Evolutionary conservation across 768 basidiomycete species (phyloP), one percentile per base, ranked within the genome.

Genomic region (Calocybe cyanea): DNA sequence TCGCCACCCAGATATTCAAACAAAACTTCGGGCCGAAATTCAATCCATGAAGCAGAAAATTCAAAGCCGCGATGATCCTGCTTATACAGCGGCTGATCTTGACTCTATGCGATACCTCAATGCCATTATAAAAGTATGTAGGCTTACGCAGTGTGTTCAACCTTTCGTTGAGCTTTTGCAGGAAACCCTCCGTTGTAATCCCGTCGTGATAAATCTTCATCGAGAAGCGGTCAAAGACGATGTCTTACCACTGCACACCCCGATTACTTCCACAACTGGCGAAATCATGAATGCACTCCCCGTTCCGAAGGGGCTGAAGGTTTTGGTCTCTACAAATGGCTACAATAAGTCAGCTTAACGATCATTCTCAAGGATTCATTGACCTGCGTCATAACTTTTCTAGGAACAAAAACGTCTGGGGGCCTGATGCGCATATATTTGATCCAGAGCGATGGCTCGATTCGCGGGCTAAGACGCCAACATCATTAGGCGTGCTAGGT

Each of bases 1-100:
- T 7, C 73, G 69, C 25, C 66, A 80, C 50, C 78, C 77, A 0
- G 66, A 77, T 7, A 61, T 80, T 4, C 87, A 92, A 63, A 66
- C 63, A 2, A 72, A 68, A 46, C 74, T 91, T 28, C 76, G 89
- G 14, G 58, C 64, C 0, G 88, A 90, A 64, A 73, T 85, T 32
- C 61, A 62, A 56, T 60, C 75, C 20, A 66, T 63, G 55, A 58
- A 71, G 45, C 43, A 47, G 11, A 63, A 55, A 14, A 51, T 75
- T 11, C 61, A 63, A 33, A 57, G 57, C n/a, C 65, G 68, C 11
- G 70, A 71, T 23, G 62, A 65, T 15, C 56, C 59, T 13, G 59
- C 64, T 32, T 71, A 75, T 50, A 69, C 65, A 7, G 57, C 67
- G 21, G 50, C 51, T 35, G 76, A 80, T 54, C 65, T 78, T 48